phyloP scores from a whole-genome alignment of 192 early-diverging fungal genomes.

The Umbelopsis sp. region DNA sequence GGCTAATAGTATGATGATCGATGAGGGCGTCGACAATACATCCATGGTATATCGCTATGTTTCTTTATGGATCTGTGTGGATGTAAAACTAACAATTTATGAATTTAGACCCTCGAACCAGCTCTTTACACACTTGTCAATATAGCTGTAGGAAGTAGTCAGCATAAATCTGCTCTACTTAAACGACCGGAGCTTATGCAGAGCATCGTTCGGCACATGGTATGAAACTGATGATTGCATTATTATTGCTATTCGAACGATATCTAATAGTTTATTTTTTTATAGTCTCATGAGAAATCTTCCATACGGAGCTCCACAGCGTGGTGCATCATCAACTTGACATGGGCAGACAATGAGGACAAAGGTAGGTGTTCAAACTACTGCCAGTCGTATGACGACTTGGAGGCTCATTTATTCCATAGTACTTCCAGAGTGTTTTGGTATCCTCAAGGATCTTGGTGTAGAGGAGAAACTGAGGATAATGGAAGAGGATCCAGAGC shows the following conservation, averaged over 20 bases:
- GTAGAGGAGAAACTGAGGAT: slow-evolving; percentile 57
- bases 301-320: slow-evolving; percentile 63
- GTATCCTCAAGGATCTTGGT: slow-evolving; percentile 52
- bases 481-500: slow-evolving; percentile 58
- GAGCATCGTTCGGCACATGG: slow-evolving; percentile 51
- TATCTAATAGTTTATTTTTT: slow-evolving; percentile 2
- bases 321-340: slow-evolving; percentile 79
- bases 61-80: not conserved
- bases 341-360: slow-evolving; percentile 62
- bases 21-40: slow-evolving; percentile 23
- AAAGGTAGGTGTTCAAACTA: slow-evolving; percentile 14
- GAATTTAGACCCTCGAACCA: slow-evolving; percentile 33
- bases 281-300: slow-evolving; percentile 54
- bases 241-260: not conserved
- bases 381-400: not conserved
- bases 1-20: slow-evolving; percentile 35
- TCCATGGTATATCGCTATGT: slow-evolving; percentile 31
- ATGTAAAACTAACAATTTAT: not conserved
- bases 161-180: slow-evolving; percentile 67
- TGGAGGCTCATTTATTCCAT: not conserved
- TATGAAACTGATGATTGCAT: slow-evolving; percentile 13
- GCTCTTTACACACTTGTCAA: slow-evolving; percentile 75
- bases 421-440: slow-evolving; percentile 49
- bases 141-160: slow-evolving; percentile 63
- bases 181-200: slow-evolving; percentile 49